phyloP scores from a whole-genome alignment of 768 basidiomycete species.

The Naganishia kalamii region DNA sequence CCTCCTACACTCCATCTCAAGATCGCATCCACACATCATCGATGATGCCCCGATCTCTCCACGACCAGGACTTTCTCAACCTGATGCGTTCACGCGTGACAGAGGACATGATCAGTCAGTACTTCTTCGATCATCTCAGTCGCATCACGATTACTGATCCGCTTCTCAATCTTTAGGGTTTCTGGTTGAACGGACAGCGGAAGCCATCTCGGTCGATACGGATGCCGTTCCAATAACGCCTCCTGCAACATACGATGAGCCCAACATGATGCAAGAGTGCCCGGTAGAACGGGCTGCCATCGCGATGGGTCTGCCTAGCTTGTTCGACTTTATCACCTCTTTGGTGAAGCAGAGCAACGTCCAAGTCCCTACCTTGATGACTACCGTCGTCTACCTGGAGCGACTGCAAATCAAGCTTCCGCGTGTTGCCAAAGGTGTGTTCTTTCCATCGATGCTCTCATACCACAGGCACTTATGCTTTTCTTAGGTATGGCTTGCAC shows the following conservation, averaged over 20 bases:
- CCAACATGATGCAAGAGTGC: neutral
- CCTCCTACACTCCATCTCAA: slow-evolving; percentile 8
- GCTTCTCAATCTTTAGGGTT: neutral
- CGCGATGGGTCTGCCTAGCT: slow-evolving; percentile 52
- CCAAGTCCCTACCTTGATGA: slow-evolving; percentile 80
- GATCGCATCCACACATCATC: slow-evolving; percentile 24
- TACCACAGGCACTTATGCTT: neutral
- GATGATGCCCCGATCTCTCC: slow-evolving; percentile 22
- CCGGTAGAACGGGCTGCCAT: slow-evolving; percentile 19
- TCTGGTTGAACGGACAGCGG: slow-evolving; percentile 19
- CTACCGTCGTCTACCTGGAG: slow-evolving; percentile 86
- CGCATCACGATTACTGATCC: neutral
- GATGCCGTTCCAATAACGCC: slow-evolving; percentile 11
- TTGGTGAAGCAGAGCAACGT: slow-evolving; percentile 77
- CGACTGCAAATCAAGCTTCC: slow-evolving; percentile 75
- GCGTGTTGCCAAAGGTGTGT: slow-evolving; percentile 72
- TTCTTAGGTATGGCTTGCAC: slow-evolving; percentile 51
- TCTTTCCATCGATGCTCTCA: slow-evolving; percentile 17
- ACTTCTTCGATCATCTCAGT: neutral
- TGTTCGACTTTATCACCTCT: slow-evolving; percentile 77
- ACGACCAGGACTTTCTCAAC: slow-evolving; percentile 22
- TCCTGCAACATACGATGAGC: slow-evolving; percentile 4
- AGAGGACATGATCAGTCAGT: slow-evolving; percentile 27
- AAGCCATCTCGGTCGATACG: slow-evolving; percentile 20
- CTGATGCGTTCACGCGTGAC: slow-evolving; percentile 19